Evolutionary conservation across 2,329 filamentous ascomycete genomes (phyloP), one percentile per base, ranked within the genome.

Genomic region (Erysiphe pulchra): DNA sequence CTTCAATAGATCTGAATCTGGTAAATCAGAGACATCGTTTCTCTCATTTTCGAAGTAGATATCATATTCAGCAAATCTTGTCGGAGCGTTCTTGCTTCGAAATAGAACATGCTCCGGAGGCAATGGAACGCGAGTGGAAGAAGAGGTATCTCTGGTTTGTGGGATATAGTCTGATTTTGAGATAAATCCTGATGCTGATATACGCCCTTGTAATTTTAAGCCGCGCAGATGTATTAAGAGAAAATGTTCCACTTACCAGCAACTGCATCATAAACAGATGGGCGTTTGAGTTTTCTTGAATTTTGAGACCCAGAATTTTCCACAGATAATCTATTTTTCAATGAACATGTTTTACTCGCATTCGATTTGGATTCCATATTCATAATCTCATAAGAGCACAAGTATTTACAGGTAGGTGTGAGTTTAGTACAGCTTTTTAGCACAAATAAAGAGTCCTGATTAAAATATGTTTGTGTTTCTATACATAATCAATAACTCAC

Each of bases 21-120:
- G 81, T 14, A 86, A 63, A 28, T 64, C 63, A 12, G 62, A 60
- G 2, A 63, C 63, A 13, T 73, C 61, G n/a, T 73, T 60, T 30
- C 64, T 59, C 46, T 74, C 70, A 56, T 78, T 68, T 4, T 76
- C 70, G 53, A 71, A 73, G 61, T 85, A 86, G 49, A 78, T 65
- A 59, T 85, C 80, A 48, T 73, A 68, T 59, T 85, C 80, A 46
- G 70, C 70, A 55, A 75, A 83, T 45, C 79, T 73, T 17, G 65
- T 61, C 2, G 80, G 80, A 1, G 80, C 79, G 48, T 70, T 56
- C 50, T 65, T 65, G 42, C 70, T 69, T 28, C 71, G 71, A 58
- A 82, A 85, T 4, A 86, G 67, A 1, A 78, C 72, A 47, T 82
- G 75, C 46, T 84, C 80, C 2, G 80, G 78, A 1, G 75, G 65